Evolutionary conservation across 1,284 basidiomycete species (phyloP).

Genomic region (Moesziomyces parantarcticus): DNA sequence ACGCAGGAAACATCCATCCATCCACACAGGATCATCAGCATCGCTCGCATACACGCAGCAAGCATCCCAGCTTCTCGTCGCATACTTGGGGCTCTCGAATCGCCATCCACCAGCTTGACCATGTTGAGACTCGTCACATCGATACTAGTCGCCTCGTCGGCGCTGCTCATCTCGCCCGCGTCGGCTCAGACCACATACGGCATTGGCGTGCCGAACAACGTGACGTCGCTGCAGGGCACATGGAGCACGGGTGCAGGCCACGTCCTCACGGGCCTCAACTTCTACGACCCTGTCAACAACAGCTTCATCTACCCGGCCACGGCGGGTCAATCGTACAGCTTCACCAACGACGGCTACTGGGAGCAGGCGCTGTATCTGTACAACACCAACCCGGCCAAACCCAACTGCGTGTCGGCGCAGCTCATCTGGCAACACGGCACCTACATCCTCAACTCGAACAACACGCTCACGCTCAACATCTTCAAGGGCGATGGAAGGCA

Average conservation of each 20-base stretch:
- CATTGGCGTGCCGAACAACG: conserved; percentile 43
- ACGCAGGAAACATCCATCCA: too few relatives aligned
- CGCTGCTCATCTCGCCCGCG: conserved; percentile 15
- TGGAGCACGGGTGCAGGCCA: conserved; percentile 60
- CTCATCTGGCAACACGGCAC: conserved; percentile 66
- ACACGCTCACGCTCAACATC: conserved; percentile 50
- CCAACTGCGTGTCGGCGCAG: conserved; percentile 63
- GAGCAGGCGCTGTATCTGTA: conserved; percentile 61
- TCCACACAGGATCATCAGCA: too few relatives aligned
- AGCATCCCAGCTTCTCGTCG: too few relatives aligned
- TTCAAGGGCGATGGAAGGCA: conserved; percentile 59
- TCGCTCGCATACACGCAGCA: too few relatives aligned
- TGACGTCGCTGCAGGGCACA: conserved; percentile 54
- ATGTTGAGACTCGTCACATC: conserved; percentile 28
- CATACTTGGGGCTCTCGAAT: too few relatives aligned
- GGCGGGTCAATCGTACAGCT: conserved; percentile 63
- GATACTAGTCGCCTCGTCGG: conserved; percentile 15
- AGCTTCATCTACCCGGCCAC: conserved; percentile 58
- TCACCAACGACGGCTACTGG: conserved; percentile 62
- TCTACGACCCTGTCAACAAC: conserved; percentile 62
- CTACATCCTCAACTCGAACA: conserved; percentile 50
- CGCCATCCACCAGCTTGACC: neutral
- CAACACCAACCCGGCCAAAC: conserved; percentile 53
- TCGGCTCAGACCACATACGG: conserved; percentile 35
- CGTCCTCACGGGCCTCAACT: conserved; percentile 60